Evolutionary conservation across 2,329 filamentous ascomycete species (phyloP), one percentile per base, ranked within the genome.

Genomic region (Orbilia ellipsospora): DNA sequence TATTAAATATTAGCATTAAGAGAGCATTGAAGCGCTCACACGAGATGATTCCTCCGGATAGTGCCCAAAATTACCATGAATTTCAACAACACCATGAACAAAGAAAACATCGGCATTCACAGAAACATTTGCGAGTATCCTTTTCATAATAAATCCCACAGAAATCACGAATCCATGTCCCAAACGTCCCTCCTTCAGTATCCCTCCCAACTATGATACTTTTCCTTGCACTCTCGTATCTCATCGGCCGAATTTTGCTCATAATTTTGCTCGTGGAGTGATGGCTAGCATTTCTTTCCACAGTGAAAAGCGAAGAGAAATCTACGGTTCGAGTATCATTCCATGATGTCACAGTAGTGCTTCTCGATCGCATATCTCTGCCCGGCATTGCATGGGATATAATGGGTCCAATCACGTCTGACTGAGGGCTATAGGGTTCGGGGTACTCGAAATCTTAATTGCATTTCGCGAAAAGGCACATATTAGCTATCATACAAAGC

Each of bases 121-220:
- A 66, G 3, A 57, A 18, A 48, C 62, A 56, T 18, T 36, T 20
- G 20, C 36, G 15, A 1, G 50, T 66, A 4, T 66, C 51, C 20
- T 36, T 45, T 20, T 66, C 62, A 45, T 66, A 66, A 50, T 66
- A 66, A 1, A 66, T 15, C 18, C 62, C 62, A 57, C 62, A 66
- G 16, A 66, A 31, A 57, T 66, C 50, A 1, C 51, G 23, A 56
- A 66, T 44, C 62, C 62, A 66, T 6, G 62, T 36, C 15, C 62
- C 51, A 2, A 66, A 15, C 1, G 12, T 50, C 13, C 36, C 40
- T 31, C 48, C 15, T 8, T 28, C 40, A 1, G 36, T 16, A 13
- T 50, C 20, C 36, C 7, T 55, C 10, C 26, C 51, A 28, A 66
- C 36, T 8, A 15, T 18, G 15, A 36, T 36, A 36, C 10, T 23